Percentiles rank a stretch among this genome's conserved stretches.
Conservation (phyloP, 768 basidiomycete species). For the Cystobasidiopsis lactophilus region DNA sequence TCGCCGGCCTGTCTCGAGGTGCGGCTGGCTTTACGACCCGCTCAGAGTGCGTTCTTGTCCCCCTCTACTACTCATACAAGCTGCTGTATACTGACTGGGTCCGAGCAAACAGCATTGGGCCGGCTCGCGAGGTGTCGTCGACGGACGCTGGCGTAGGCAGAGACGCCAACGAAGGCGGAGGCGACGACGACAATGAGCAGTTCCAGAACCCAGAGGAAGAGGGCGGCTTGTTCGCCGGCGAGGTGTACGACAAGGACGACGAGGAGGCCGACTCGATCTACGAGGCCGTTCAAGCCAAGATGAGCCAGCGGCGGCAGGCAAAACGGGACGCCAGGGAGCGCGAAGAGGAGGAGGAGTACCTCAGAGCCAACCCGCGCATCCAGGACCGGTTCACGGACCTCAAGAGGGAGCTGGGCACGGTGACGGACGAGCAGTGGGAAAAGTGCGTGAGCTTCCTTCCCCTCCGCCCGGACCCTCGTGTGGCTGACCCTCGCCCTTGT, state of each 20-base stretch:
- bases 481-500: too few relatives aligned
- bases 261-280: slow-evolving; percentile 94
- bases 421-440: slow-evolving; percentile 86
- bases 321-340: slow-evolving; percentile 61
- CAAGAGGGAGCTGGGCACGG: slow-evolving; percentile 63
- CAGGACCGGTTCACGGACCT: slow-evolving; percentile 89
- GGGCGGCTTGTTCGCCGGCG: slow-evolving; percentile 75
- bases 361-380: slow-evolving; percentile 76
- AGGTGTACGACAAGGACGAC: slow-evolving; percentile 83
- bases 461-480: background rate
- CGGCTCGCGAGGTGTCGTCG: slow-evolving; percentile 81
- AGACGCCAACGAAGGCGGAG: slow-evolving; percentile 37
- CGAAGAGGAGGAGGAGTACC: slow-evolving; percentile 47
- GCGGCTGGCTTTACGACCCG: slow-evolving; percentile 26
- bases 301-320: slow-evolving; percentile 63
- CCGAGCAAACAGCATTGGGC: slow-evolving; percentile 87
- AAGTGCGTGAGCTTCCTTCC: slow-evolving; percentile 5
- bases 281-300: slow-evolving; percentile 66
- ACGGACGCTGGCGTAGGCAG: slow-evolving; percentile 71
- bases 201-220: slow-evolving; percentile 97
- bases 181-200: slow-evolving; percentile 76
- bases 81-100: slow-evolving; percentile 93
- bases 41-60: background rate
- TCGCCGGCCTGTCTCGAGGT: slow-evolving; percentile 96
- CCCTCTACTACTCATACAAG: background rate